Evolutionary conservation across 1,139 yeast genomes (phyloP), one percentile per base, ranked within the genome.

Genomic region (Pichia norvegensis): DNA sequence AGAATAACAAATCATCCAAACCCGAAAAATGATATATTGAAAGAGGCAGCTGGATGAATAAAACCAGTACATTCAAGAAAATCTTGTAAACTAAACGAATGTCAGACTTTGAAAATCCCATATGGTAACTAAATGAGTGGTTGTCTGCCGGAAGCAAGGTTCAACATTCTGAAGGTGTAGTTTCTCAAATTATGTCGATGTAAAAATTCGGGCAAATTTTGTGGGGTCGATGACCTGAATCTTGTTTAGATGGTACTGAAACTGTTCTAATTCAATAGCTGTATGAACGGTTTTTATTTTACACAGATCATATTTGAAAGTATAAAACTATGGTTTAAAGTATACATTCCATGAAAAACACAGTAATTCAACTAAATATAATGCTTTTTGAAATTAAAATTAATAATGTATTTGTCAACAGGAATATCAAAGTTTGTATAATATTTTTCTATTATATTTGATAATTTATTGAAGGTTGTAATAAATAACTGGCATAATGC

Each of bases 381-480:
- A 20, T 57, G 59, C 47, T 59, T 60, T 38, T 51, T 59, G 47
- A 60, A 60, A 37, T 53, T 54, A 41, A 55, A 73, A 57, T 51
- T 64, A 55, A 56, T 63, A 64, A 51, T 57, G 22, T 54, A 55
- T 41, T 59, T 59, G 43, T 60, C 64, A 29, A 55, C 61, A 1
- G 62, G 61, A 22, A 50, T 50, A 19, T 71, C 76, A 40, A 74
- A 58, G 29, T 70, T 76, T 21, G 61, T 60, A 49, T 72, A 74
- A 45, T 67, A 66, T 36, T 70, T 67, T 23, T 63, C 65, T 38
- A 74, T 60, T 27, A 74, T 69, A 3, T 57, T 57, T 43, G 65
- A 66, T 50, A 76, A 63, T 44, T 69, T 66, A 22, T 61, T 56
- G 56, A 74, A 72, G 40, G 67, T 67, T 29, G 64, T 63, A 48